Base-by-base conservation (phyloP, 768 basidiomycete genomes). In the Lyophyllum decastes region DNA sequence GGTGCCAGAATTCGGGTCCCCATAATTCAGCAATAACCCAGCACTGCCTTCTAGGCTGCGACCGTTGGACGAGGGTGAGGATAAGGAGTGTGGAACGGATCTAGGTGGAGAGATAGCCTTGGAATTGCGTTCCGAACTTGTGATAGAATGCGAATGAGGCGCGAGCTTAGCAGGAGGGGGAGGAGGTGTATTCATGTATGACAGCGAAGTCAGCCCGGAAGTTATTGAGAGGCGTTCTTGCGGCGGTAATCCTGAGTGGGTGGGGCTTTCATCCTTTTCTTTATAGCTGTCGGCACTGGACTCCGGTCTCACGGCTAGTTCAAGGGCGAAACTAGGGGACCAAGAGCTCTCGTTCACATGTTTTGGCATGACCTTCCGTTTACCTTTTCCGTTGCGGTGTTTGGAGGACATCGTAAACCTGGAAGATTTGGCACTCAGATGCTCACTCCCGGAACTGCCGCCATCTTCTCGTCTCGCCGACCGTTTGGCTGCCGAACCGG, bases 341-440 rank as follows among this genome's bases (percentile, higher is more conserved):
- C 72, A 74, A 21, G 74, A 74, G 41, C 69, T 64, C 40, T 73
- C 70, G 50, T 66, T 70, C 33, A 69, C n/a, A 34, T 66, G 43
- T 1, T 58, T 56, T 16, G 56, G 9, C 44, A 60, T 71, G 50
- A 69, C 72, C 59, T 72, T 72, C 54, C 63, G 71, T 61, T 76
- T 77, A 53, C 75, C 75, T 64, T 75, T 76, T 38, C 72, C 67
- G 58, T 71, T 72, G 26, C 65, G 63, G 17, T 66, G 66, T 11
- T 40, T 60, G 19, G 61, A 64, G 24, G 65, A 65, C 8, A 60
- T 38, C 16, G 61, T 59, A 41, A 71, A 66, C 17, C 67, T 59
- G 5, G 72, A 73, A 10, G 71, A 70, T 22, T 66, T 67, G 19
- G 68, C 52, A 57, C 70, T 71, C 52, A 43, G 24, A 27, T 43